A percentile compares a stretch with the other conserved stretches of the same genome.
Conservation (phyloP, 139 green algal species). For the Chlamydomonas applanata region DNA sequence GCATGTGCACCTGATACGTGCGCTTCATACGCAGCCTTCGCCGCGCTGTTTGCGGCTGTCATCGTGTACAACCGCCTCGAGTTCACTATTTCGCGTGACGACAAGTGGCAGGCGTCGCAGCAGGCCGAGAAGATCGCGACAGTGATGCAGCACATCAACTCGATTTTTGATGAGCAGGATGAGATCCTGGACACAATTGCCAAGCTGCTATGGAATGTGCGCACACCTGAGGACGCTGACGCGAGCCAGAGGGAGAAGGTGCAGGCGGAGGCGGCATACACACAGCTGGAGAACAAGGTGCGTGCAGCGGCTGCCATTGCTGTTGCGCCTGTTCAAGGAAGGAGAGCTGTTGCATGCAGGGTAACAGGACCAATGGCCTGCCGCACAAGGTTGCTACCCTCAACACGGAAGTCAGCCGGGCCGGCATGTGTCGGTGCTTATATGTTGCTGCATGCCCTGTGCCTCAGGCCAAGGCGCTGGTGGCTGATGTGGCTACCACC, state of each 20-base stretch:
- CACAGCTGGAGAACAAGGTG: slow-evolving; percentile 32
- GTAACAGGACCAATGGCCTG: no score
- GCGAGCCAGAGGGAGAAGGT: slow-evolving; percentile 8
- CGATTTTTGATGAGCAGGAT: slow-evolving; percentile 19
- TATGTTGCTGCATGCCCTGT: not conserved
- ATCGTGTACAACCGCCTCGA: slow-evolving; percentile 62
- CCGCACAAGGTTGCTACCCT: no score
- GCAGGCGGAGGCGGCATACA: slow-evolving; percentile 15
- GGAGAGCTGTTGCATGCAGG: no score
- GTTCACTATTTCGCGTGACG: slow-evolving; percentile 57
- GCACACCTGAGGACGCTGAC: slow-evolving; percentile 12
- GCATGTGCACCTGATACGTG: no score
- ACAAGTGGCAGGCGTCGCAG: slow-evolving; percentile 33
- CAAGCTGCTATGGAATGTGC: not conserved
- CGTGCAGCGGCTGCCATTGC: no score
- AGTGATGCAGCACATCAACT: slow-evolving; percentile 31
- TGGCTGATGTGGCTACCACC: slow-evolving; percentile 19
- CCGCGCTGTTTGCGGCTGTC: slow-evolving; percentile 46
- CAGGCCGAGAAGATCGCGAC: slow-evolving; percentile 26
- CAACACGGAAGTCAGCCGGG: no score
- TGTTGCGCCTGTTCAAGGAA: no score
- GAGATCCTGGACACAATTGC: slow-evolving; percentile 1
- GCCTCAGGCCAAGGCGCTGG: slow-evolving; percentile 19
- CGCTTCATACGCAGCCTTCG: slow-evolving; percentile 42
- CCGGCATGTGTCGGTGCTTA: not conserved